These are phyloP conservation scores for Carallia pectinifolia DNA, from an alignment of 345 rosid genomes.

Conservation along the genomic window DNA sequence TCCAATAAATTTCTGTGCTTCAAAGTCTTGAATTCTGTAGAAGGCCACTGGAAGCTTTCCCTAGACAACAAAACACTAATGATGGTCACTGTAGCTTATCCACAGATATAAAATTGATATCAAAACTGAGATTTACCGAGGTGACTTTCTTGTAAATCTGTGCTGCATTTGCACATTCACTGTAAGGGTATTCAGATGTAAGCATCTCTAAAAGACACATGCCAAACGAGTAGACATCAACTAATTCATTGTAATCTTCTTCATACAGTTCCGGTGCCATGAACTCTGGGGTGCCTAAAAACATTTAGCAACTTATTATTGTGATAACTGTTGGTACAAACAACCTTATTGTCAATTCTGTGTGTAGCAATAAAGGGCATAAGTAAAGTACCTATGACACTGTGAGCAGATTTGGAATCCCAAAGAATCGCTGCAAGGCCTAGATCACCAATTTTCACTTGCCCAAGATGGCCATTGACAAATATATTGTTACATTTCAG, in stretches of 20 bases:
- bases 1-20: conserved; percentile 63
- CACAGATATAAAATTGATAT: too few relatives aligned
- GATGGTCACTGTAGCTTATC: too few relatives aligned
- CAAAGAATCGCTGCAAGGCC: conserved; percentile 31
- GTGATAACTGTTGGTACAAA: too few relatives aligned
- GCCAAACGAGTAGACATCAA: conserved; percentile 37
- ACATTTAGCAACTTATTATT: too few relatives aligned
- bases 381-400: conserved; percentile 28
- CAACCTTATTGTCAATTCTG: too few relatives aligned
- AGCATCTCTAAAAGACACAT: conserved; percentile 38
- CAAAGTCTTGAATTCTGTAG: conserved; percentile 55
- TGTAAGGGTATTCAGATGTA: conserved; percentile 31
- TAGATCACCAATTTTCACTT: conserved; percentile 38
- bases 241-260: conserved; percentile 36
- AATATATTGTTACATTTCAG: conserved; percentile 34
- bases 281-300: conserved; percentile 34
- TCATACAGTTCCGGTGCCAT: conserved; percentile 39
- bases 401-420: conserved; percentile 28
- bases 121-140: conserved; percentile 21
- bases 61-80: conserved; percentile 25
- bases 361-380: neutral
- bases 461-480: conserved; percentile 39
- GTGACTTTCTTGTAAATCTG: conserved; percentile 43
- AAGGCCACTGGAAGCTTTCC: conserved; percentile 73
- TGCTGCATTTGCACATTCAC: conserved; percentile 37